phyloP scores from a whole-genome alignment of 495 filamentous ascomycete genomes.

The Cairneyella variabilis region DNA sequence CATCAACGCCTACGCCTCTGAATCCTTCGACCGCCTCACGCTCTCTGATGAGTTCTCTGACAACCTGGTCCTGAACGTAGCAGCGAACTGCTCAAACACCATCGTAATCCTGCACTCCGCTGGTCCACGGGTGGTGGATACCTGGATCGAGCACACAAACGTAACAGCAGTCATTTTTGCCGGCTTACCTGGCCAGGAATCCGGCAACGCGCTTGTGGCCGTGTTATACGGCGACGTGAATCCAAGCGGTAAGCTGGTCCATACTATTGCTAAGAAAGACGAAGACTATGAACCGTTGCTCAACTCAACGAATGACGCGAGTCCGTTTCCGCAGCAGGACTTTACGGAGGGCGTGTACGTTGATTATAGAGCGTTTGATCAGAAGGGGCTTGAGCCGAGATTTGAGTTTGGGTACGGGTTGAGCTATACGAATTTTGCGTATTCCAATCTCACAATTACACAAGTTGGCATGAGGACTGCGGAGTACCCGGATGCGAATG shows the following conservation, averaged over 20 bases:
- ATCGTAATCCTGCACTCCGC: constrained; percentile 64
- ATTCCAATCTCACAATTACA: constrained; percentile 37
- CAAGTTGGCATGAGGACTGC: constrained; percentile 26
- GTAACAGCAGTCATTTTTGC: constrained; percentile 59
- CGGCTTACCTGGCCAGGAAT: constrained; percentile 58
- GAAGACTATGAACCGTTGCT: constrained; percentile 48
- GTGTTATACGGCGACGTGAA: constrained; percentile 58
- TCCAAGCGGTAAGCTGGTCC: constrained; percentile 63
- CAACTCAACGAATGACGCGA: constrained; percentile 30
- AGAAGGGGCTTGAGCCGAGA: constrained; percentile 48
- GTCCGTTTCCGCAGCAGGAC: constrained; percentile 56
- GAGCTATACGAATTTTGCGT: constrained; percentile 60
- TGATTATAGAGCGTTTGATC: constrained; percentile 69
- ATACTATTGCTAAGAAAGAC: constrained; percentile 60
- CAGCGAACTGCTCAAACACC: constrained; percentile 53
- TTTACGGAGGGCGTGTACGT: constrained; percentile 62
- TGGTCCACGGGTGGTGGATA: constrained; percentile 66
- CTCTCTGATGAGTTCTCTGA: constrained; percentile 26
- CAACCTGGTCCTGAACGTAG: constrained; percentile 67
- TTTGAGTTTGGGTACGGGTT: constrained; percentile 73
- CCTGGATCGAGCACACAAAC: constrained; percentile 55
- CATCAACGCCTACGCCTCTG: constrained; percentile 54
- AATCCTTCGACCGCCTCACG: constrained; percentile 44
- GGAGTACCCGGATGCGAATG: constrained; percentile 28
- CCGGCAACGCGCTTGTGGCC: constrained; percentile 49